Evolutionary conservation across 2,329 filamentous ascomycete species (phyloP), one percentile per base, ranked within the genome.

Genomic region (Sarocladiaceae sp.): DNA sequence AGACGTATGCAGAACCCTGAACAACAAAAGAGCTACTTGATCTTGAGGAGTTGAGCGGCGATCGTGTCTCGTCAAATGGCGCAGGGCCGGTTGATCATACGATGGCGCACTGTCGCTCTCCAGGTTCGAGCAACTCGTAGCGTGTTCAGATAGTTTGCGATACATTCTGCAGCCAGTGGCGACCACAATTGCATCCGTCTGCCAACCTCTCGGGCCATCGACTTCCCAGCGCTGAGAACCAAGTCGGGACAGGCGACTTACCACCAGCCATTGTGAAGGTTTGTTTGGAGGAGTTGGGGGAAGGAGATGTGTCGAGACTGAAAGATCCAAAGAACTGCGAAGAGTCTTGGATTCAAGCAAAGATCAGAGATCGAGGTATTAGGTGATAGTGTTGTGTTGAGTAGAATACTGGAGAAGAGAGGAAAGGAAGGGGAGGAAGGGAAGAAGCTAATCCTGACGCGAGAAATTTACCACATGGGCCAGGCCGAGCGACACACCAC

Each of bases 241-340:
- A 13, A 33, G 23, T 18, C 26, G 20, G 20, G 26, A 26, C 17
- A 18, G 53, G 26, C 20, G 11, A 74, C 71, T 73, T 70, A 74
- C 71, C 71, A 61, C 70, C 70, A 69, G 71, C 71, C 71, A 74
- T 74, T 69, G 64, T 73, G 66, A 58, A 58, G 53, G 51, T 53
- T 46, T 48, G 56, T 53, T 58, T 53, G 54, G 55, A 35, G 52
- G 51, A 57, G 51, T 46, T 53, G 22, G 47, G 52, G 6, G 26
- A 4, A 20, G 33, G 42, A 55, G 22, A 53, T 55, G 40, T 50
- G 44, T 48, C 29, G 44, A 23, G n/a, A 33, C 22, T 26, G 18
- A 50, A 50, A 59, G 52, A 50, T 56, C 57, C 51, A 51, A 55
- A 46, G 52, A 56, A 54, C 23, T 51, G 22, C 40, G 50, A 56